These are phyloP conservation scores for Chiua virens DNA, from an alignment of 768 basidiomycete genomes.

Conservation along the genomic window DNA sequence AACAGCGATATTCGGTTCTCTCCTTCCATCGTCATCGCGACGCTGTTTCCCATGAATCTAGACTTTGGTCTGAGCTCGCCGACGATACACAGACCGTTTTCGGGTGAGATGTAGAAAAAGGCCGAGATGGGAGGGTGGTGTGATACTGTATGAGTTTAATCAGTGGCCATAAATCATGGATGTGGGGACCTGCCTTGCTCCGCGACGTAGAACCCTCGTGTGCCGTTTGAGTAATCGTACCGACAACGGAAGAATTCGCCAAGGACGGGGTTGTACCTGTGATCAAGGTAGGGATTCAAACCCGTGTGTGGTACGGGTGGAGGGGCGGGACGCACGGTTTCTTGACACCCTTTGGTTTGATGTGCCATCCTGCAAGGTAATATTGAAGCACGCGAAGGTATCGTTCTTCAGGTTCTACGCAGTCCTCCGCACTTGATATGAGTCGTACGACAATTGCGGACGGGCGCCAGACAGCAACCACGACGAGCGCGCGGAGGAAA, in stretches of 20 bases:
- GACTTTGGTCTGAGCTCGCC: conserved; percentile 96
- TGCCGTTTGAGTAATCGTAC: conserved; percentile 88
- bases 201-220: conserved; percentile 94
- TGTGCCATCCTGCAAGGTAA: conserved; percentile 99
- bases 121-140: conserved; percentile 94
- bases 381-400: conserved; percentile 91
- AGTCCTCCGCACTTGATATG: conserved; percentile 67
- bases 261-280: conserved; percentile 92
- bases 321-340: conserved; percentile 73
- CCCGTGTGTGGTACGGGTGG: background rate
- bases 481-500: background rate
- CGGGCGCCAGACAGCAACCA: background rate
- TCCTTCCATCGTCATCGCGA: conserved; percentile 95
- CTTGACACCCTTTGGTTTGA: conserved; percentile 99
- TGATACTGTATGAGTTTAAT: conserved; percentile 58
- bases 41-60: conserved; percentile 95
- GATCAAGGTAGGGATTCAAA: conserved; percentile 2
- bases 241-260: conserved; percentile 98
- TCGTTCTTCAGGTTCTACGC: conserved; percentile 81
- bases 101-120: conserved; percentile 94
- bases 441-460: conserved; percentile 6
- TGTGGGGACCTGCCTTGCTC: conserved; percentile 71
- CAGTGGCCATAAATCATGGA: background rate
- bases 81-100: conserved; percentile 80
- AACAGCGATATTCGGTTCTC: conserved; percentile 86